A percentile compares a stretch with the other conserved stretches of the same genome.
These are phyloP conservation scores for Urostyla sp. DNA, from an alignment of 73 alveolate species.

Conservation along the genomic window DNA sequence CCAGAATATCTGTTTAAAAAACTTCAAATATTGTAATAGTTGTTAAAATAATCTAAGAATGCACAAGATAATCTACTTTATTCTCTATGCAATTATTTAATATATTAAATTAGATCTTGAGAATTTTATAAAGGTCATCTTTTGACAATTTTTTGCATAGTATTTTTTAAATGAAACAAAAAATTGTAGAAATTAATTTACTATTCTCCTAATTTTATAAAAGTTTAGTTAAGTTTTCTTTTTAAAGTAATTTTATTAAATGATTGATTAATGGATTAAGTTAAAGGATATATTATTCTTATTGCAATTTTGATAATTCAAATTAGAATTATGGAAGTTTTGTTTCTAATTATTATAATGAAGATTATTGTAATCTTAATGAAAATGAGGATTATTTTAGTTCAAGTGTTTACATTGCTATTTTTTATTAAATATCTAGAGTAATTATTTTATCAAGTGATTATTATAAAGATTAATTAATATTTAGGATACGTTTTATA, in stretches of 20 bases:
- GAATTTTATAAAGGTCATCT: background rate
- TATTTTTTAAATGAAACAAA: too few relatives aligned
- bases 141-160: background rate
- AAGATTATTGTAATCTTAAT: background rate
- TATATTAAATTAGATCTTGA: background rate
- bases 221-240: too few relatives aligned
- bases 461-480: too few relatives aligned
- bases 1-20: conserved; percentile 14
- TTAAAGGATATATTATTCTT: background rate
- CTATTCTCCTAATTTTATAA: too few relatives aligned
- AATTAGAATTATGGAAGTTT: conserved; percentile 30
- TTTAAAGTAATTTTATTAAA: too few relatives aligned
- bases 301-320: conserved; percentile 14
- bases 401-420: conserved; percentile 3
- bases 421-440: background rate
- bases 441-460: conserved; percentile 10
- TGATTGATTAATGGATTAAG: background rate
- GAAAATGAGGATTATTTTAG: conserved; percentile 29
- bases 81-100: too few relatives aligned
- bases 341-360: conserved; percentile 3
- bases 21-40: conserved; percentile 39
- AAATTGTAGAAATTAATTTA: too few relatives aligned
- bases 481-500: too few relatives aligned
- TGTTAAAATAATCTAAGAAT: conserved; percentile 21
- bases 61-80: background rate